Base-by-base conservation (phyloP, 192 early-diverging fungal species). In the Chytriomyces sp. region DNA sequence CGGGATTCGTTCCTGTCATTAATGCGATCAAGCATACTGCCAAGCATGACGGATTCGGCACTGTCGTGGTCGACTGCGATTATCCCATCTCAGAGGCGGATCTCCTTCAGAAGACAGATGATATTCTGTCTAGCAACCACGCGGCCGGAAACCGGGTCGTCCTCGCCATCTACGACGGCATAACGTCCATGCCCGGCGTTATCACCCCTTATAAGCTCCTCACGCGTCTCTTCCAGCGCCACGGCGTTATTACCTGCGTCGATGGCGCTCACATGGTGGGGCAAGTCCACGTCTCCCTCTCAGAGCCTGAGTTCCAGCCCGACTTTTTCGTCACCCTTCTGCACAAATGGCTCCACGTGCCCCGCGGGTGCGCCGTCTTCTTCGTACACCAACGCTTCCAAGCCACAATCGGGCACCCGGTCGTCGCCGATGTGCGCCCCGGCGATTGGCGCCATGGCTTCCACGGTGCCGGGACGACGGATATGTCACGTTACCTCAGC, bases 251-350 rank as follows among this genome's bases (percentile, higher is more conserved):
- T 6, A 40, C 73, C 65, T 72, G 86, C 62, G 77, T 91, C 19
- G 90, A 91, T 74, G 90, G 84, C 38, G 89, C 90, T 7, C 90
- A 91, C 63, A 70, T 86, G 25, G 83, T 91, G 44, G 88, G 88
- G 12, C 89, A 91, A 71, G 83, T 91, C n/a, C 86, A 84, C 38
- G 40, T 91, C 3, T 59, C 61, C n/a, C 33, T 71, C 17, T n/a
- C n/a, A n/a, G 19, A 14, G 12, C 19, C 30, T 12, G 1, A 19
- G 44, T 56, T 59, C 7, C 17, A 59, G 36, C 37, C 73, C 4
- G 80, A 82, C 39, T 67, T 89, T 59, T 88, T 85, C 57, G 84
- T 88, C 26, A 81, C 83, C 52, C 88, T 88, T 70, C 83, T 79
- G 62, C 89, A 91, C 76, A 91, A 91, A 79, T 91, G 89, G 89